Base-by-base conservation (phyloP, 192 early-diverging fungal genomes). In the Coemansia sp. region DNA sequence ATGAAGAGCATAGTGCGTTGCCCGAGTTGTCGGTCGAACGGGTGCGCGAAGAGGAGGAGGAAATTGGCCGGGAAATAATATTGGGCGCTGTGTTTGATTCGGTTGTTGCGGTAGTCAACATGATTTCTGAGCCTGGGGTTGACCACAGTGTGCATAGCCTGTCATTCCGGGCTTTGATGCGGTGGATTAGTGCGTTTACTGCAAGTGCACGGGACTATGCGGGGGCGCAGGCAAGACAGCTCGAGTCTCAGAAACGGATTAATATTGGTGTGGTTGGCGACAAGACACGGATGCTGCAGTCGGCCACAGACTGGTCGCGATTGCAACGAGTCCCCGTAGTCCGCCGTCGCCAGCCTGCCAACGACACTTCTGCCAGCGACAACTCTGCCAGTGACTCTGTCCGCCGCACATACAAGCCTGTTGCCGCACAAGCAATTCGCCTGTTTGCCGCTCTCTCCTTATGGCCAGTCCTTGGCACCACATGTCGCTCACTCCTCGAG, bases 221-320 rank as follows among this genome's bases (percentile, higher is more conserved):
- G 8, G 55, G 53, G 8, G 6, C 32, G 1, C 75, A 78, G 55
- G 47, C 53, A 13, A 45, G 51, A 3, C 5, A 51, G 11, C 53
- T 72, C 1, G 69, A 72, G 7, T 37, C 59, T 1, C 54, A 49
- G 11, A 14, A 56, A 12, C 62, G 66, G 4, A 54, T 56, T 26
- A 70, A 69, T 16, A 64, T 76, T 14, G 47, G 75, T 3, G 19
- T 78, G 23, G 49, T 65, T 1, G 58, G 62, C 24, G 75, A 68
- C 37, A 50, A 57, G n/a, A 48, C 65, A 16, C 59, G 65, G 10
- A 53, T 64, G 18, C 48, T 57, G 54, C 55, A 37, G 26, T 64
- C 63, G 4, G 69, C 75, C 0, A 78, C 75, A 3, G 75, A 78
- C 56, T 78, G 75, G 75, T 59, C 69, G 16, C 69, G 75, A 8